These are phyloP conservation scores for Solanum microdontum DNA, from an alignment of 257 asterid genomes.

Conservation along the genomic window DNA sequence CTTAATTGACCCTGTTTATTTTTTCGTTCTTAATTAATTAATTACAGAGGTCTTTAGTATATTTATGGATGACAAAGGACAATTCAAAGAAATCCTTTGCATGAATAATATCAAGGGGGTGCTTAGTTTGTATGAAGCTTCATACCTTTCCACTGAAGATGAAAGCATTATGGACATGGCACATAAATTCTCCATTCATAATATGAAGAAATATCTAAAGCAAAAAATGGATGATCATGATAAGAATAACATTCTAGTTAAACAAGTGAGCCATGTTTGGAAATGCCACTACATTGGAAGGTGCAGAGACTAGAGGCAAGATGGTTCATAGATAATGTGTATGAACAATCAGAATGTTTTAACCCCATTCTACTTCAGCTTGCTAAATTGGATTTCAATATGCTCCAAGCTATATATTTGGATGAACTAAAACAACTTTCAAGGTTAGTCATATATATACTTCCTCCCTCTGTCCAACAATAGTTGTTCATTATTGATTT, in stretches of 20 bases:
- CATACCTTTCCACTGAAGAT: slow-evolving; percentile 28
- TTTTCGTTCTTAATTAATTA: not conserved
- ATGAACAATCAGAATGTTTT: not conserved
- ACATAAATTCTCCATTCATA: slow-evolving; percentile 13
- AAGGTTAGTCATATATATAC: slow-evolving; percentile 6
- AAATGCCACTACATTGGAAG: slow-evolving; percentile 47
- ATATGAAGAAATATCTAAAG: slow-evolving; percentile 7
- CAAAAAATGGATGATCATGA: not conserved
- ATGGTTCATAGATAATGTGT: slow-evolving; percentile 26
- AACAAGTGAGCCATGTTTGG: slow-evolving; percentile 28
- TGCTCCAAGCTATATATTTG: slow-evolving; percentile 24
- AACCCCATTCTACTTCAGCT: slow-evolving; percentile 12
- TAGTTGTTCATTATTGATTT: too few relatives aligned
- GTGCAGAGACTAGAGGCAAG: slow-evolving; percentile 31
- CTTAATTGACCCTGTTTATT: not conserved
- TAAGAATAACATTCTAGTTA: not conserved
- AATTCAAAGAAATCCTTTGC: slow-evolving; percentile 6
- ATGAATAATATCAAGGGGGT: slow-evolving; percentile 20
- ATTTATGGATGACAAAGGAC: slow-evolving; percentile 25
- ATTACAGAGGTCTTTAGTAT: slow-evolving; percentile 16
- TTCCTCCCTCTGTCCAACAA: too few relatives aligned
- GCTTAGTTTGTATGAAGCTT: slow-evolving; percentile 41
- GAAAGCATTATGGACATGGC: slow-evolving; percentile 31
- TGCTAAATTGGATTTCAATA: slow-evolving; percentile 13
- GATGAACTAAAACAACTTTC: slow-evolving; percentile 27